Conservation (phyloP, 2,329 filamentous ascomycete genomes). For the Pseudocercospora ulei region DNA sequence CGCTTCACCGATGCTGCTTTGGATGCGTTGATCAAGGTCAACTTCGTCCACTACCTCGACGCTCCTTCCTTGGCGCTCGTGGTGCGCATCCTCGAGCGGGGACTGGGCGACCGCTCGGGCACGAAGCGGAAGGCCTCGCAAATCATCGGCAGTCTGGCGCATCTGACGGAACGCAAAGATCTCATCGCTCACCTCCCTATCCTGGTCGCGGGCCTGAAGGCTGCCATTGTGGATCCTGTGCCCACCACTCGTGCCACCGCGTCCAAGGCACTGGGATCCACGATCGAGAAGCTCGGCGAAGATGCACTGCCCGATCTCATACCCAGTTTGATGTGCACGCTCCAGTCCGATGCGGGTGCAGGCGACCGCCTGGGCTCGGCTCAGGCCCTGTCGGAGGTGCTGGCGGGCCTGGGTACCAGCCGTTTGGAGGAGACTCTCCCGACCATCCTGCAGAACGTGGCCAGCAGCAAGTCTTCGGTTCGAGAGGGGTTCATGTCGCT, state of each 20-base stretch:
- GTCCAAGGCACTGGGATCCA: conserved; percentile 85
- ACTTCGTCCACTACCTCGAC: conserved; percentile 96
- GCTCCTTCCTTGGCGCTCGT: conserved; percentile 90
- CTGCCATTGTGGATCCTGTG: conserved; percentile 87
- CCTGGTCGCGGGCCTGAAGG: conserved; percentile 76
- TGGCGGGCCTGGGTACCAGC: conserved; percentile 84
- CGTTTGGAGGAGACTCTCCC: conserved; percentile 92
- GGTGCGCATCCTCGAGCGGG: conserved; percentile 88
- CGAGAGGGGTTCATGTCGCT: conserved; percentile 98
- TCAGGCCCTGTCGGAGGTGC: conserved; percentile 89
- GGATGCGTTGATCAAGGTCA: conserved; percentile 92
- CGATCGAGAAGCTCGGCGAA: conserved; percentile 97
- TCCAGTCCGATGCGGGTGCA: conserved; percentile 93
- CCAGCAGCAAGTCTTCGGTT: conserved; percentile 79
- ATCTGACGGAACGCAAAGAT: conserved; percentile 93
- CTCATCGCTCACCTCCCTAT: conserved; percentile 84
- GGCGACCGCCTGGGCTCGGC: conserved; percentile 93
- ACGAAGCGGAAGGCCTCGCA: conserved; percentile 95
- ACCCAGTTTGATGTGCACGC: conserved; percentile 90
- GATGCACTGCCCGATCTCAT: conserved; percentile 95
- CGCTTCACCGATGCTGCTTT: conserved; percentile 94
- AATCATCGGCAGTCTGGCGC: conserved; percentile 93
- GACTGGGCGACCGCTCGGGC: conserved; percentile 77
- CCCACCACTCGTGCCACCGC: conserved; percentile 92
- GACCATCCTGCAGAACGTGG: conserved; percentile 90